Base-by-base conservation (phyloP, 225 moss, liverwort and hornwort genomes). In the Marchantia paleacea region DNA sequence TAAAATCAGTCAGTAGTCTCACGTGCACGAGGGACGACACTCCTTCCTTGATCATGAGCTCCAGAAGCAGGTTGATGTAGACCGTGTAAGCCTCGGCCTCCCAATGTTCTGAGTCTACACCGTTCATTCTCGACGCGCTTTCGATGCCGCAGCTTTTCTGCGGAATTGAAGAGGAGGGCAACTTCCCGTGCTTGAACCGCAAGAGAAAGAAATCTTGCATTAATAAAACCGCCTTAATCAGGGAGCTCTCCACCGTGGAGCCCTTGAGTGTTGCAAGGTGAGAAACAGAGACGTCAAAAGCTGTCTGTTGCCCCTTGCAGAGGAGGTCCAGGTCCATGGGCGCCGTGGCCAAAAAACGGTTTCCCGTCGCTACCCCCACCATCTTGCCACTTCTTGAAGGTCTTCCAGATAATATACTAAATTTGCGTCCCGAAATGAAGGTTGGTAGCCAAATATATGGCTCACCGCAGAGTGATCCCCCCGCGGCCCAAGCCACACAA, bases 321-420 rank as follows among this genome's bases (percentile, higher is more conserved):
- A 53, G 28, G 14, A 53, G 68, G 26, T 69, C 69, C n/a, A 55
- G 79, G 3, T 69, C 79, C 28, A 63, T 53, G 54, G n/a, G 67
- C 28, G 79, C 26, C 30, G 79, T 69, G 39, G 66, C 69, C 70
- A 54, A 14, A 79, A 68, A 70, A 69, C 55, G 55, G 69, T 70
- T 79, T 54, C 69, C 79, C 28, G 30, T 79, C 26, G 30, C 54
- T 52, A 70, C 26, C 54, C 79, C 79, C 69, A 79, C 79, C 79
- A 79, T 79, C 66, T 79, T 70, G 68, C 69, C 68, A 26, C 67
- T 66, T 55, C 68, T 77, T 77, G 63, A 14, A 22, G 20, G 51
- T 22, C 28, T 30, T 75, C 55, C 12, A 15, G 31, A 30, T 14
- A 31, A 54, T 24, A 57, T 50, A 64, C 22, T 15, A 64, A 63